phyloP scores from a whole-genome alignment of 2,329 filamentous ascomycete genomes.

The Salinomyces thailandicus region DNA sequence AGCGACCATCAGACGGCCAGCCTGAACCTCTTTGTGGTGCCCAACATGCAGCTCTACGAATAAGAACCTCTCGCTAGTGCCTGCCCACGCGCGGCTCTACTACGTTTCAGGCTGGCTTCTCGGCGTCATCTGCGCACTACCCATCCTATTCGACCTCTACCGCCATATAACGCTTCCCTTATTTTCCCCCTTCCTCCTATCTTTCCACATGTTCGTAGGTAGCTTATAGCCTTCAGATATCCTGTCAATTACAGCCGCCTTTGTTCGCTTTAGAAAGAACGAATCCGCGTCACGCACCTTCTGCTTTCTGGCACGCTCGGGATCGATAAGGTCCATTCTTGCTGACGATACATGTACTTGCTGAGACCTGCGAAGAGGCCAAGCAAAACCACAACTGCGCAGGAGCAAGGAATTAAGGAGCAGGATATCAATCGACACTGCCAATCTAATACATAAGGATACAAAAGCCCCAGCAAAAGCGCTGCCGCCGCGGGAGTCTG shows the following conservation, averaged over 20 bases:
- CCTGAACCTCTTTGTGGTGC: slow-evolving; percentile 3
- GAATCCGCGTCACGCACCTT: slow-evolving; percentile 9
- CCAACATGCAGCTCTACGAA: slow-evolving; percentile 3
- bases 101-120: slow-evolving; percentile 4
- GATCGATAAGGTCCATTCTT: no score
- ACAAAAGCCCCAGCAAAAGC: no score
- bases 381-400: no score
- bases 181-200: slow-evolving; percentile 4
- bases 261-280: slow-evolving; percentile 11
- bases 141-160: not conserved
- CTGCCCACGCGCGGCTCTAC: slow-evolving; percentile 2
- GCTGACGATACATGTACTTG: no score
- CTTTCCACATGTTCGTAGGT: slow-evolving; percentile 13
- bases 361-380: no score
- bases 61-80: slow-evolving; percentile 3
- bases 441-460: no score
- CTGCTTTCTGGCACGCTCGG: slow-evolving; percentile 3
- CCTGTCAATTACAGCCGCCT: slow-evolving; percentile 2
- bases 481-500: not conserved
- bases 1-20: no score
- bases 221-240: slow-evolving; percentile 11
- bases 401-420: no score
- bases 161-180: slow-evolving; percentile 6
- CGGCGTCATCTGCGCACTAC: slow-evolving; percentile 1
- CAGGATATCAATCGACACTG: no score